These are phyloP conservation scores for Trypanosoma mega DNA, from an alignment of 208 protist species.

Conservation along the genomic window DNA sequence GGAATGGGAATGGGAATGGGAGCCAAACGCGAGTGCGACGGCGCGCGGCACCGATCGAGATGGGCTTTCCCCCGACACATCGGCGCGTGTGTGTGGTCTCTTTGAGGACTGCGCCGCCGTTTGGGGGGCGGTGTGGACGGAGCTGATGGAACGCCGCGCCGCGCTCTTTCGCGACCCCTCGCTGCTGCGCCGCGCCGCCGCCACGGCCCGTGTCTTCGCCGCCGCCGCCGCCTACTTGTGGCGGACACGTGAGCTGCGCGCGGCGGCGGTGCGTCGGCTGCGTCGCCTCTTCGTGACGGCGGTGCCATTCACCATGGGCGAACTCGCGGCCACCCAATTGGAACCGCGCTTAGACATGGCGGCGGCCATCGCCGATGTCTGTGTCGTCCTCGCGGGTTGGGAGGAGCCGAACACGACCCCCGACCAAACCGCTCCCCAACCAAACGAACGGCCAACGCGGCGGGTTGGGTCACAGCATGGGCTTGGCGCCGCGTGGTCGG, in stretches of 20 bases:
- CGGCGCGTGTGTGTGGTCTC: slow-evolving; percentile 36
- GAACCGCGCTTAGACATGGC: slow-evolving; percentile 32
- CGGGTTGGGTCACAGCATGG: too few species aligned
- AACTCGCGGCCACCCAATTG: slow-evolving; percentile 24
- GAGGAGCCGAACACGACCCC: too few species aligned
- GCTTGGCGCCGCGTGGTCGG: slow-evolving; percentile 35
- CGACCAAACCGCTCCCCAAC: too few species aligned
- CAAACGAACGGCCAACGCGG: too few species aligned
- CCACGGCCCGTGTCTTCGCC: slow-evolving; percentile 48
- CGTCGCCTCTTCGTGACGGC: slow-evolving; percentile 54
- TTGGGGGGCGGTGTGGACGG: slow-evolving; percentile 67
- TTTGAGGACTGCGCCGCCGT: slow-evolving; percentile 50
- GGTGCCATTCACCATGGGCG: slow-evolving; percentile 65
- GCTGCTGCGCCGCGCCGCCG: slow-evolving; percentile 42
- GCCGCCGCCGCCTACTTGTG: slow-evolving; percentile 42
- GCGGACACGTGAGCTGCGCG: slow-evolving; percentile 32
- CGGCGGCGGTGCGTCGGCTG: slow-evolving; percentile 27
- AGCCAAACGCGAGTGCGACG: not conserved
- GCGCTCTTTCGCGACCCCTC: slow-evolving; percentile 52
- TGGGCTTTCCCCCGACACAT: too few species aligned
- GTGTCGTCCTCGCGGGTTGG: slow-evolving; percentile 4
- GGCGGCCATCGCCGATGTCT: slow-evolving; percentile 46
- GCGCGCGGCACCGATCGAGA: too few species aligned
- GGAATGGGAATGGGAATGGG: not conserved
- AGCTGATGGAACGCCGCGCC: slow-evolving; percentile 70